These are phyloP conservation scores for Ilyonectria destructans DNA, from an alignment of 2,329 filamentous ascomycete species.

Conservation along the genomic window DNA sequence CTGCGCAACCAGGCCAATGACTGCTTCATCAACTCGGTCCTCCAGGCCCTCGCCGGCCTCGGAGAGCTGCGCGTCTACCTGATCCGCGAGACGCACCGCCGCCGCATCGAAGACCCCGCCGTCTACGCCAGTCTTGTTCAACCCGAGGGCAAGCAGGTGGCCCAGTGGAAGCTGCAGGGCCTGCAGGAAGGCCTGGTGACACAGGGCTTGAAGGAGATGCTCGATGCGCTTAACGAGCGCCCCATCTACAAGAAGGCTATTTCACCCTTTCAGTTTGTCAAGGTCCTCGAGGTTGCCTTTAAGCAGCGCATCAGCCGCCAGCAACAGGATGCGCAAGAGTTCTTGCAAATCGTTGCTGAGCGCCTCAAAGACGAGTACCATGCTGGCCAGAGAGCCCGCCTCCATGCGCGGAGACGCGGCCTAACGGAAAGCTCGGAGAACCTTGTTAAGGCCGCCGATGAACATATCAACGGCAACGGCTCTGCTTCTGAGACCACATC, in stretches of 20 bases:
- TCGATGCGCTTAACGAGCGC: constrained; percentile 93
- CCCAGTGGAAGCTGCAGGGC: constrained; percentile 75
- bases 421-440: constrained; percentile 35
- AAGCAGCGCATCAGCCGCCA: constrained; percentile 91
- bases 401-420: constrained; percentile 63
- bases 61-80: constrained; percentile 92
- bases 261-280: constrained; percentile 87
- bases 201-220: constrained; percentile 89
- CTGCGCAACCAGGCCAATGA: constrained; percentile 94
- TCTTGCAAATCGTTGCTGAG: constrained; percentile 94
- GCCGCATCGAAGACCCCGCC: constrained; percentile 83
- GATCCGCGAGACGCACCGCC: constrained; percentile 90
- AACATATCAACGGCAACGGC: constrained; percentile 39
- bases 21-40: constrained; percentile 96
- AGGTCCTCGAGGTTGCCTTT: constrained; percentile 88
- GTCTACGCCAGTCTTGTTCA: constrained; percentile 79
- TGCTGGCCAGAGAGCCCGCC: constrained; percentile 83
- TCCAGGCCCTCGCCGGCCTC: constrained; percentile 93
- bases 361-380: constrained; percentile 95
- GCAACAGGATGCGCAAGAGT: constrained; percentile 98
- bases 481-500: constrained; percentile 24
- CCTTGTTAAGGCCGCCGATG: constrained; percentile 40
- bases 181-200: constrained; percentile 89
- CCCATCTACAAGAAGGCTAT: constrained; percentile 96
- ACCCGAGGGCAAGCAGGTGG: constrained; percentile 61